phyloP scores from a whole-genome alignment of 2,329 filamentous ascomycete genomes.

The Diaporthe ilicicola region DNA sequence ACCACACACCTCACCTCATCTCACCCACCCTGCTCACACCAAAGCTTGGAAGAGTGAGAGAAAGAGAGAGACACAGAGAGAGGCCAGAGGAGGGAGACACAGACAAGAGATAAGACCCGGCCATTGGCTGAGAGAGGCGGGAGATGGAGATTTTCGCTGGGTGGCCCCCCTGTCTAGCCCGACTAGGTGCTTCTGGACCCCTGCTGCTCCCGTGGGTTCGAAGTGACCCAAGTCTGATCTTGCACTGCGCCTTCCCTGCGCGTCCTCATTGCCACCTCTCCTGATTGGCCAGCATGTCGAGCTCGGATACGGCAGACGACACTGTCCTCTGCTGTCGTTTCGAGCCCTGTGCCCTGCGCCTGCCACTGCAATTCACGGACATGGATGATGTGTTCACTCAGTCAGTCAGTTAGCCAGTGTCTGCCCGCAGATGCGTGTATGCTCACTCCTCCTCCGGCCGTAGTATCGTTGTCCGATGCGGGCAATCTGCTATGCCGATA shows the following conservation, averaged over 20 bases:
- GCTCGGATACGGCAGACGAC: constrained; percentile 18
- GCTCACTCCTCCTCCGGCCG: neutral
- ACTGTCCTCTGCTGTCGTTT: constrained; percentile 28
- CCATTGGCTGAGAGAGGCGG: constrained; percentile 23
- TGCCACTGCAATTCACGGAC: neutral
- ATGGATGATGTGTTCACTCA: constrained; percentile 16
- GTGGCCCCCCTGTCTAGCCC: constrained; percentile 14
- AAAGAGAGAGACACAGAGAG: neutral
- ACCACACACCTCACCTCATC: too few species aligned
- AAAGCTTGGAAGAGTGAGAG: neutral
- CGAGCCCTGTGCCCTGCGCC: constrained; percentile 25
- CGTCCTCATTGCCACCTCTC: constrained; percentile 20
- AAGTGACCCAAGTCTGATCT: constrained; percentile 26
- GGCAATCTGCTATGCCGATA: too few species aligned
- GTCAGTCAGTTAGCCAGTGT: neutral
- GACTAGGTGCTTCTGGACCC: constrained; percentile 7
- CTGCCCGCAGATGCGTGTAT: neutral
- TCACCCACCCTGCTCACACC: neutral
- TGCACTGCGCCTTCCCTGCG: constrained; percentile 31
- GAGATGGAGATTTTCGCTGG: constrained; percentile 26
- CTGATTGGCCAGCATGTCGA: constrained; percentile 22
- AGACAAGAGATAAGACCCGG: constrained; percentile 8
- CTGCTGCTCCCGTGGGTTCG: constrained; percentile 7
- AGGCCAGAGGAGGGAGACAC: neutral
- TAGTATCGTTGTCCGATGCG: neutral